phyloP scores from a whole-genome alignment of 2,329 filamentous ascomycete genomes.

The Orbilia quercus region DNA sequence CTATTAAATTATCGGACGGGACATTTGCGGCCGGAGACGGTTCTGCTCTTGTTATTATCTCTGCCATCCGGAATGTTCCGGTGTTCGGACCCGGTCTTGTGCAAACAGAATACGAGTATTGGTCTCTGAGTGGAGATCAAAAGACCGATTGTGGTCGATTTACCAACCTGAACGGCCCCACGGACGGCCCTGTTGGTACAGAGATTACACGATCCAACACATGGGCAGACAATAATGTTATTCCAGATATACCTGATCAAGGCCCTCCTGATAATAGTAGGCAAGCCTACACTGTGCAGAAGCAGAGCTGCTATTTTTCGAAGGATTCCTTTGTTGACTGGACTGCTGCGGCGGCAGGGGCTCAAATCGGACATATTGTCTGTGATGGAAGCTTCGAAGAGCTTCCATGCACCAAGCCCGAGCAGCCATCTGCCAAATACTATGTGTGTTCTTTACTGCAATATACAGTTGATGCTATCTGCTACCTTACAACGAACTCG shows the following conservation, averaged over 20 bases:
- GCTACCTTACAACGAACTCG: slow-evolving; percentile 21
- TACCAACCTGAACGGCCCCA: not conserved
- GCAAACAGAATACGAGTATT: slow-evolving; percentile 10
- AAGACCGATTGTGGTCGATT: slow-evolving; percentile 2
- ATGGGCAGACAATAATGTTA: slow-evolving; percentile 4
- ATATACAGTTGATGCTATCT: slow-evolving; percentile 25
- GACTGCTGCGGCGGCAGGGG: not conserved
- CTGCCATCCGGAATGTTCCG: slow-evolving; percentile 13
- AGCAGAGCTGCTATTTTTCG: not conserved
- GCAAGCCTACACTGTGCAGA: not conserved
- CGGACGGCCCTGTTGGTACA: slow-evolving; percentile 3
- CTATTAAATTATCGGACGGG: slow-evolving; percentile 5
- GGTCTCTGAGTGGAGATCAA: not conserved
- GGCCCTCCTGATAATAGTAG: not conserved
- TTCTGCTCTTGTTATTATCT: slow-evolving; percentile 9
- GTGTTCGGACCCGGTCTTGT: not conserved
- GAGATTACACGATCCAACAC: slow-evolving; percentile 7
- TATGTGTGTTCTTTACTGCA: not conserved
- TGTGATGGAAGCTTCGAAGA: slow-evolving; percentile 9
- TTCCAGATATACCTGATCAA: not conserved
- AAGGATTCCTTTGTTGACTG: slow-evolving; percentile 12
- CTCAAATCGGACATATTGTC: not conserved
- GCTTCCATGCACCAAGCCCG: slow-evolving; percentile 9
- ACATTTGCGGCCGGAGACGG: slow-evolving; percentile 9
- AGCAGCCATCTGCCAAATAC: not conserved